phyloP scores from a whole-genome alignment of 2,329 filamentous ascomycete species.

The Aciculosporium take region DNA sequence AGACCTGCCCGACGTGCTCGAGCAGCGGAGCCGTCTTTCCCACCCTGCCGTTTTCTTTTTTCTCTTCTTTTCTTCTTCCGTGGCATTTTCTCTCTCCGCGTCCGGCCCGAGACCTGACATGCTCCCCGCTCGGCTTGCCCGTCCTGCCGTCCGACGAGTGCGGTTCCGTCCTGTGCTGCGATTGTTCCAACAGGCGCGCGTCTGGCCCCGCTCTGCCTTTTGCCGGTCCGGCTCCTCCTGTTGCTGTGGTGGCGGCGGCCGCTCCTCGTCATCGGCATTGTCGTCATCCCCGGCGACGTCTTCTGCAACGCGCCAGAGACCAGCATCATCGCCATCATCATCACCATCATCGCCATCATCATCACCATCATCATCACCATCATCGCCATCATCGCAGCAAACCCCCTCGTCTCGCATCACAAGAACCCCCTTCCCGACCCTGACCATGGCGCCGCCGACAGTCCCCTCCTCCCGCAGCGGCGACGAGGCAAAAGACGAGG shows the following conservation, averaged over 20 bases:
- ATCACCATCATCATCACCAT: neutral
- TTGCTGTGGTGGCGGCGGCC: neutral
- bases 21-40: too few species aligned
- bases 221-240: conserved; percentile 6
- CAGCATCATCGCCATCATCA: neutral
- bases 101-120: neutral
- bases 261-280: neutral
- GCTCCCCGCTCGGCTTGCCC: conserved; percentile 1
- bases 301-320: neutral
- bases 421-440: neutral
- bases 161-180: too few species aligned
- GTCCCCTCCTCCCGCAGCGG: neutral
- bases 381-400: neutral
- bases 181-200: neutral
- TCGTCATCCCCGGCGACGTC: neutral
- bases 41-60: neutral
- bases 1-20: too few species aligned
- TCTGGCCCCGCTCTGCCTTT: too few species aligned
- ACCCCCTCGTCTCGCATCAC: neutral
- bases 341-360: neutral
- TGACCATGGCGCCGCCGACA: neutral
- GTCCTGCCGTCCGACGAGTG: neutral
- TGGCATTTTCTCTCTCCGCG: neutral
- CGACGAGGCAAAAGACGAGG: too few species aligned
- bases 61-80: neutral